Percentiles rank a stretch among this genome's conserved stretches.
phyloP scores from a whole-genome alignment of 176 grass and related monocot species.

The Zoysia pacifica region DNA sequence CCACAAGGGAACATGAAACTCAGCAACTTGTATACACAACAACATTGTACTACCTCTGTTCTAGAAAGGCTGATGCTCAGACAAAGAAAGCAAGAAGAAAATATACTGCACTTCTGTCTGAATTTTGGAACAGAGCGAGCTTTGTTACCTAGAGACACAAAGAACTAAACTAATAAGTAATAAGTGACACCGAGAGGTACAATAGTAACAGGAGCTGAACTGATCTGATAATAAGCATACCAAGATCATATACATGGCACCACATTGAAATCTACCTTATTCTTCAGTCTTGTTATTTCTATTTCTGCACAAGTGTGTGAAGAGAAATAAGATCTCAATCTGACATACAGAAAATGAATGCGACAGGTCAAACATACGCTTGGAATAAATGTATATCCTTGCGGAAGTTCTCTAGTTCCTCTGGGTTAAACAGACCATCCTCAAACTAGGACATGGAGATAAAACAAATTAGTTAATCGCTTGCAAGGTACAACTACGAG shows the following conservation, averaged over 20 bases:
- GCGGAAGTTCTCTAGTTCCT: constrained; percentile 65
- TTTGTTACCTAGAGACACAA: constrained; percentile 18
- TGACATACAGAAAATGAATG: constrained; percentile 21
- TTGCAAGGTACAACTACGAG: constrained; percentile 22
- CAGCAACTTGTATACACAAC: background rate
- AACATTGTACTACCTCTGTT: background rate
- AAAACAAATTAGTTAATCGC: constrained; percentile 18
- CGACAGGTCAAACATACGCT: constrained; percentile 41
- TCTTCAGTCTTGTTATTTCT: constrained; percentile 19
- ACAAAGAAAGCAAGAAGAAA: no score
- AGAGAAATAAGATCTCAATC: constrained; percentile 24
- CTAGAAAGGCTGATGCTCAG: no score
- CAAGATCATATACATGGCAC: constrained; percentile 17
- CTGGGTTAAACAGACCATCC: constrained; percentile 60
- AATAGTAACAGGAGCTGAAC: background rate
- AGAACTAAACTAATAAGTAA: background rate
- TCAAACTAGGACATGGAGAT: constrained; percentile 44
- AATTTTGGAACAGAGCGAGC: no score
- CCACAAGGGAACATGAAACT: constrained; percentile 26
- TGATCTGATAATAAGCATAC: constrained; percentile 9
- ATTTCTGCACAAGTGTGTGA: constrained; percentile 32
- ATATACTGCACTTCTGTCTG: no score
- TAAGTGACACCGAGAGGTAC: constrained; percentile 3
- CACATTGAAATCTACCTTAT: constrained; percentile 25
- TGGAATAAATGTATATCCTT: constrained; percentile 57